Conservation (phyloP, 1,284 basidiomycete genomes). For the Veloporphyrellus conicus region DNA sequence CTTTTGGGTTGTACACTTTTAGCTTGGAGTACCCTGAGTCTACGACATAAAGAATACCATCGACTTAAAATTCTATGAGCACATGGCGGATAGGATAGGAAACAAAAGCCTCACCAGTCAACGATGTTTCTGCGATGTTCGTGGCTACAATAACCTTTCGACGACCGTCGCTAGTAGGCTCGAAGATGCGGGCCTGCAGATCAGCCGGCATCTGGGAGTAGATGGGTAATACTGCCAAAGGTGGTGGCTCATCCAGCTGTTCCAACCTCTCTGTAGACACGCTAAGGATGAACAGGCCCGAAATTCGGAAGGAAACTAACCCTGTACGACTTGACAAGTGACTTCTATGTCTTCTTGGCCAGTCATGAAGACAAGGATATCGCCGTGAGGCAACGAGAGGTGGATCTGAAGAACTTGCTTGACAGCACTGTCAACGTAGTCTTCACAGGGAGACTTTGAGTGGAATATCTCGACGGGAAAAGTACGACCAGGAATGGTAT, state of each 20-base stretch:
- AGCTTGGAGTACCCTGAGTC: slow-evolving; percentile 96
- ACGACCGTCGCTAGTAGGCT: slow-evolving; percentile 89
- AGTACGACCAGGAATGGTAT: slow-evolving; percentile 96
- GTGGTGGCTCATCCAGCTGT: slow-evolving; percentile 86
- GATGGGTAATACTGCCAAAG: slow-evolving; percentile 88
- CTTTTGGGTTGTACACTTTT: slow-evolving; percentile 98
- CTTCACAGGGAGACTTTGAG: slow-evolving; percentile 95
- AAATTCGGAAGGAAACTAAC: slow-evolving; percentile 39
- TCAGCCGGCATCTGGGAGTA: slow-evolving; percentile 99
- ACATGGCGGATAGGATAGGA: background rate
- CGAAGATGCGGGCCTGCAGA: slow-evolving; percentile 96
- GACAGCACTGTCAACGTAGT: slow-evolving; percentile 97
- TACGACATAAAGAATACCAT: slow-evolving; percentile 96
- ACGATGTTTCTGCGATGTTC: slow-evolving; percentile 97
- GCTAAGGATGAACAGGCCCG: slow-evolving; percentile 8
- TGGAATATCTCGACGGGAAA: slow-evolving; percentile 98
- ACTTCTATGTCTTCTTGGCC: slow-evolving; percentile 99
- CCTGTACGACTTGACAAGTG: slow-evolving; percentile 86
- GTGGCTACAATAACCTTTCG: slow-evolving; percentile 98
- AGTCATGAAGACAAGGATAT: slow-evolving; percentile 99
- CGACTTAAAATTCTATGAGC: slow-evolving; percentile 54
- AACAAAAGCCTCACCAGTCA: slow-evolving; percentile 61
- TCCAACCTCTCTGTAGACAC: slow-evolving; percentile 70
- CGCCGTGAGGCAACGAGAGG: slow-evolving; percentile 87
- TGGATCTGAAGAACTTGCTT: slow-evolving; percentile 98